These are phyloP conservation scores for Protomyces inouyei DNA, from an alignment of 1,139 yeast genomes.

Conservation along the genomic window DNA sequence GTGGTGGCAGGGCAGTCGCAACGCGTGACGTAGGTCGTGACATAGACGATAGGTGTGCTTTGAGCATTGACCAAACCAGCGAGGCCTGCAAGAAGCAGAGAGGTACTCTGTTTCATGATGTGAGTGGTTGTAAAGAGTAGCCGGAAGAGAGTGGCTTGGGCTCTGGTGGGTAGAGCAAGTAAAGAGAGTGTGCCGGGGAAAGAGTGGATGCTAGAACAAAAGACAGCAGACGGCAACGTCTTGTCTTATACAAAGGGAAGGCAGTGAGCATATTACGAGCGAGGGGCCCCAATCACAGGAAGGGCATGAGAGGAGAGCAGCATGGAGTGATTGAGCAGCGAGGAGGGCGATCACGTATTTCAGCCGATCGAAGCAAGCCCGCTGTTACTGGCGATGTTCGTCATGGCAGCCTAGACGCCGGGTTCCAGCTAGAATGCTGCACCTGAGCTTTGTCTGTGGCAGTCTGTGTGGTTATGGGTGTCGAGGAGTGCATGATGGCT, in stretches of 20 bases:
- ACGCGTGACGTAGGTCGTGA: slow-evolving; percentile 17
- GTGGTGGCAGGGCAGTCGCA: slow-evolving; percentile 19
- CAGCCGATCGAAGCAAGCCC: no score
- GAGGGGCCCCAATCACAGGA: no score
- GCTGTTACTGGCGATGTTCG: no score
- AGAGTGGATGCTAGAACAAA: background rate
- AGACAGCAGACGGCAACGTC: background rate
- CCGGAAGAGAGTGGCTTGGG: background rate
- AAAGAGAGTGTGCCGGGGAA: background rate
- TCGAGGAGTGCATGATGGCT: no score
- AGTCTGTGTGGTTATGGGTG: no score
- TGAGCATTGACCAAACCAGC: slow-evolving; percentile 17
- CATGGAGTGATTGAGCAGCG: background rate
- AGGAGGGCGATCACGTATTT: background rate
- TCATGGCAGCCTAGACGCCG: no score
- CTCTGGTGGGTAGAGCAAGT: background rate
- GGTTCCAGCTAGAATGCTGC: no score
- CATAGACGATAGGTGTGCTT: slow-evolving; percentile 19
- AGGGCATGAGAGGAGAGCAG: background rate
- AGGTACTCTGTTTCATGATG: background rate
- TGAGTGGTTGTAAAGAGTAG: background rate
- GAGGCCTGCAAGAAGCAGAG: slow-evolving; percentile 23
- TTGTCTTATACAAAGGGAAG: background rate
- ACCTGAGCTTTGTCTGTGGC: no score
- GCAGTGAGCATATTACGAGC: no score